Percentiles rank a stretch among this genome's conserved stretches.
phyloP scores from a whole-genome alignment of 371 early-diverging fungal genomes.

The Coemansia sp. region DNA sequence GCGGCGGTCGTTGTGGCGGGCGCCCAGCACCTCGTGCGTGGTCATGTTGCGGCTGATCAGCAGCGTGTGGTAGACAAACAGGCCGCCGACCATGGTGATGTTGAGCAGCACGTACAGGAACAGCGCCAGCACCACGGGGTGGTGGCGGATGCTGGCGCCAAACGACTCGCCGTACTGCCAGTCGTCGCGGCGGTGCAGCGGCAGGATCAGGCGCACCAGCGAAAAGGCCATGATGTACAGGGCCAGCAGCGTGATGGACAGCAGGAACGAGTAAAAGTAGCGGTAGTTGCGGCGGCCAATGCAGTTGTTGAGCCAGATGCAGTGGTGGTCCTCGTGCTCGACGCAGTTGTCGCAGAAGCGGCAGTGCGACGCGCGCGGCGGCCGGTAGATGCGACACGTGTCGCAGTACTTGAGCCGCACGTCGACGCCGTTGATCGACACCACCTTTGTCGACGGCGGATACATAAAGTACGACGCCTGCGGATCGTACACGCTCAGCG shows the following conservation, averaged over 20 bases:
- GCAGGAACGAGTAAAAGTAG: slow-evolving; percentile 75
- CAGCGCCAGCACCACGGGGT: slow-evolving; percentile 61
- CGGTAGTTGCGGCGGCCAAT: slow-evolving; percentile 90
- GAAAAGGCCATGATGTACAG: slow-evolving; percentile 59
- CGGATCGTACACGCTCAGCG: slow-evolving; percentile 41
- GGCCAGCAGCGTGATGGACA: slow-evolving; percentile 57
- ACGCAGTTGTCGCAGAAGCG: slow-evolving; percentile 89
- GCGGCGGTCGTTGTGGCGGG: slow-evolving; percentile 15
- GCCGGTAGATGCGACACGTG: slow-evolving; percentile 85
- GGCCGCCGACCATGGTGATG: slow-evolving; percentile 64
- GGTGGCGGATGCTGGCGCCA: slow-evolving; percentile 37
- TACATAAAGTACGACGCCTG: slow-evolving; percentile 24
- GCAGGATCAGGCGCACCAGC: slow-evolving; percentile 58
- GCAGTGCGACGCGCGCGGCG: slow-evolving; percentile 89
- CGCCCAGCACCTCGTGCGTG: slow-evolving; percentile 81
- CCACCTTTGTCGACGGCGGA: slow-evolving; percentile 59
- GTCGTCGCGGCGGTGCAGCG: slow-evolving; percentile 16
- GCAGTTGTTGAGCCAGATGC: slow-evolving; percentile 93
- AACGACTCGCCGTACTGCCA: slow-evolving; percentile 27
- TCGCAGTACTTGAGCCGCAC: slow-evolving; percentile 84
- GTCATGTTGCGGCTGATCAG: slow-evolving; percentile 72
- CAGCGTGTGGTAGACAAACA: slow-evolving; percentile 76
- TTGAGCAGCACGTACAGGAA: slow-evolving; percentile 64
- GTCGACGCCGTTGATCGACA: slow-evolving; percentile 62
- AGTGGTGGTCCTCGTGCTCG: slow-evolving; percentile 87